phyloP scores from a whole-genome alignment of 2,329 filamentous ascomycete species.

The Alternaria angustiovoidea region DNA sequence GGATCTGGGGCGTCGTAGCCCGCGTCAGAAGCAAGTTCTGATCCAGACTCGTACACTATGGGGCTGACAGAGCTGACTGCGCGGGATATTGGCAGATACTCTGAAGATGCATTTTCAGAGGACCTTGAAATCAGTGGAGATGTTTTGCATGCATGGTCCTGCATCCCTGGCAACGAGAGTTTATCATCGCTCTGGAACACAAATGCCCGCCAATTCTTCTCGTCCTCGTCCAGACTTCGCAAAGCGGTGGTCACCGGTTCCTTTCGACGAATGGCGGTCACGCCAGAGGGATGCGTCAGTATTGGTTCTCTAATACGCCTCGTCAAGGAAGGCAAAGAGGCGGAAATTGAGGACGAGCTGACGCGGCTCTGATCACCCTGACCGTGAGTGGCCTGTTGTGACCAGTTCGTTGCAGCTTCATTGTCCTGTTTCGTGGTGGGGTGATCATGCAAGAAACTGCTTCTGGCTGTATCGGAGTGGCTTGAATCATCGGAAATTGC shows the following conservation, averaged over 20 bases:
- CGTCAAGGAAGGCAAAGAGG: conserved; percentile 37
- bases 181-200: conserved; percentile 37
- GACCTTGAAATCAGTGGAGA: conserved; percentile 5
- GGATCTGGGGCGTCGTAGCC: conserved; percentile 35
- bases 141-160: conserved; percentile 7
- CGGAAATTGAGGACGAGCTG: conserved; percentile 28
- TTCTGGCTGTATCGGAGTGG: conserved; percentile 23
- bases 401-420: conserved; percentile 29
- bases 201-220: conserved; percentile 45
- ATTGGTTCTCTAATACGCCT: conserved; percentile 10
- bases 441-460: conserved; percentile 26
- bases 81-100: conserved; percentile 24
- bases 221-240: conserved; percentile 23
- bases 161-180: conserved; percentile 10
- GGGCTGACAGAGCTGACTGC: conserved; percentile 32
- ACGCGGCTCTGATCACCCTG: conserved; percentile 28
- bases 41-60: conserved; percentile 27
- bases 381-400: conserved; percentile 38
- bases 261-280: not conserved
- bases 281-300: not conserved
- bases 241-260: not conserved
- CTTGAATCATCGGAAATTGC: conserved; percentile 32
- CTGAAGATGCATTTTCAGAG: conserved; percentile 20
- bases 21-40: conserved; percentile 26
- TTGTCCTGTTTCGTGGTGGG: conserved; percentile 14